These are phyloP conservation scores for Cokeromyces recurvatus DNA, from an alignment of 371 early-diverging fungal genomes.

Conservation along the genomic window DNA sequence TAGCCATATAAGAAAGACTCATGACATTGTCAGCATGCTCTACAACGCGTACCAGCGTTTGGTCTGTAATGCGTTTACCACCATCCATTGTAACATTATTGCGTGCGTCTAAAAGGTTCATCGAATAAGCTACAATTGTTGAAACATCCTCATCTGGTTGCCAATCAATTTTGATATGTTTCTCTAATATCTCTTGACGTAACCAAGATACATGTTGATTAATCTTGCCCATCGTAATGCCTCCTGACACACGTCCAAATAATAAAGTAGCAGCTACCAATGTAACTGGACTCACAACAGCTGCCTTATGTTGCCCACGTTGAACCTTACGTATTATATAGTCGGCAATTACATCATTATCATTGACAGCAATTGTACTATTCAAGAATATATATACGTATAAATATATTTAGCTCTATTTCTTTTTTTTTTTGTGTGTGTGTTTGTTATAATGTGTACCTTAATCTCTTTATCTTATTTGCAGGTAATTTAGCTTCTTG, in stretches of 20 bases:
- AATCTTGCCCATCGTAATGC: constrained; percentile 35
- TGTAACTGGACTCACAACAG: constrained; percentile 35
- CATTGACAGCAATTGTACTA: constrained; percentile 18
- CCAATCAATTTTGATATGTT: constrained; percentile 37
- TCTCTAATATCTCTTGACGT: constrained; percentile 24
- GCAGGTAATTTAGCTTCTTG: constrained; percentile 7
- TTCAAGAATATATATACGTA: background rate
- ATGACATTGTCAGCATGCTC: constrained; percentile 52
- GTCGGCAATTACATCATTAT: constrained; percentile 21
- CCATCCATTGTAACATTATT: constrained; percentile 38
- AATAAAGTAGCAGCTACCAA: constrained; percentile 42
- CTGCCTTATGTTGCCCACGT: constrained; percentile 31
- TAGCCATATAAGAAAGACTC: constrained; percentile 46
- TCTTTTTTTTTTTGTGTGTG: too few species aligned
- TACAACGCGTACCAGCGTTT: constrained; percentile 34
- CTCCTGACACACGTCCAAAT: constrained; percentile 29
- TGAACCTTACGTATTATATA: constrained; percentile 31
- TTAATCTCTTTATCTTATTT: too few species aligned
- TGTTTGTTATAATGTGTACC: too few species aligned
- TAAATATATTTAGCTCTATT: too few species aligned
- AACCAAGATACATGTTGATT: constrained; percentile 38
- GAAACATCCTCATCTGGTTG: constrained; percentile 42
- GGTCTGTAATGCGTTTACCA: constrained; percentile 33
- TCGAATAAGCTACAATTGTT: constrained; percentile 31
- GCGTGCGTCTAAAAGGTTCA: constrained; percentile 34